Percentiles rank a stretch among this genome's conserved stretches.
Conservation (phyloP, 2,329 filamentous ascomycete genomes). For the Chaetomium globosum region DNA sequence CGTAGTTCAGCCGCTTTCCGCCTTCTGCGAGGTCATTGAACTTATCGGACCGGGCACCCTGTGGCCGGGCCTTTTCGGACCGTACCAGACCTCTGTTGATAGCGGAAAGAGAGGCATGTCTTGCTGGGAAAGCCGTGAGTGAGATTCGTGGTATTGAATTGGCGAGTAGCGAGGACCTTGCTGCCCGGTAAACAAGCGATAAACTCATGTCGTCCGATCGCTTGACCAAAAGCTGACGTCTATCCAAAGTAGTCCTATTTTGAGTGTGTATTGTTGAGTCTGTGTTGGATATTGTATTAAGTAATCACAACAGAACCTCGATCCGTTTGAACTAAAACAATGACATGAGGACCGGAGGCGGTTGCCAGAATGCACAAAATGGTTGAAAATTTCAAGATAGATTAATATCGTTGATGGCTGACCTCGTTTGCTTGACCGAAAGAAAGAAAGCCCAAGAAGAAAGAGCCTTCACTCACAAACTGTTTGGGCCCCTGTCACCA, state of each 20-base stretch:
- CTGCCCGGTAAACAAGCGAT: conserved; percentile 28
- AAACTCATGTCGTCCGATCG: conserved; percentile 28
- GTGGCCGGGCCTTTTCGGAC: conserved; percentile 43
- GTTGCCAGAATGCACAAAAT: background rate
- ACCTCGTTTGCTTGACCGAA: background rate
- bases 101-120: conserved; percentile 63
- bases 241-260: background rate
- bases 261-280: background rate
- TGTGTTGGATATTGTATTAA: background rate
- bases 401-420: background rate
- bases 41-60: conserved; percentile 36
- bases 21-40: conserved; percentile 12
- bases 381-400: background rate
- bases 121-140: conserved; percentile 39
- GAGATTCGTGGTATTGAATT: conserved; percentile 15
- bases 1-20: conserved; percentile 38
- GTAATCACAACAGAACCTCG: background rate
- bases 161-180: conserved; percentile 23
- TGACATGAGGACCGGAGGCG: background rate
- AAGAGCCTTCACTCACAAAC: conserved; percentile 2
- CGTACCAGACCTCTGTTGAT: conserved; percentile 67
- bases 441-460: background rate
- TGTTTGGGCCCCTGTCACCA: conserved; percentile 7
- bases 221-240: background rate
- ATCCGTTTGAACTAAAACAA: background rate